Evolutionary conservation across 2,329 filamentous ascomycete species (phyloP).

Genomic region (Fusarium floridanum): DNA sequence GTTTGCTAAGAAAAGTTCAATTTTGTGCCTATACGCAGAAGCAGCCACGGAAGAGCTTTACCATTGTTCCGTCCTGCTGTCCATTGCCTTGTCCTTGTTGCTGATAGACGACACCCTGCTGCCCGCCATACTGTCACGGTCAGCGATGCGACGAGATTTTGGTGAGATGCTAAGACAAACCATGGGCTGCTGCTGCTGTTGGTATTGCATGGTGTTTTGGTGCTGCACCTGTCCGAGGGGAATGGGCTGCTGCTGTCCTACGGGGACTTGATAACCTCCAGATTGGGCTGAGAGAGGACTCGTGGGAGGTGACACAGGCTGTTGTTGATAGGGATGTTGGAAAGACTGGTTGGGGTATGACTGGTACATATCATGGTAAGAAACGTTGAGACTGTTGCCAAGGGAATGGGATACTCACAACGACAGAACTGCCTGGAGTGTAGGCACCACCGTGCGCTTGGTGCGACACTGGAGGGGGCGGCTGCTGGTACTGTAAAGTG

Average conservation of each 20-base stretch:
- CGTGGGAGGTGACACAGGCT: constrained; percentile 35
- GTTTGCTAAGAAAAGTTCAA: constrained; percentile 42
- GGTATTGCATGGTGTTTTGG: constrained; percentile 40
- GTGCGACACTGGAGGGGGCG: constrained; percentile 23
- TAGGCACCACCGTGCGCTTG: constrained; percentile 44
- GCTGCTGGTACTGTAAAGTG: constrained; percentile 28
- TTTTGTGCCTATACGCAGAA: constrained; percentile 45
- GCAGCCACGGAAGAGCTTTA: constrained; percentile 47
- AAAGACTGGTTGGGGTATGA: constrained; percentile 43
- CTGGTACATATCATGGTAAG: constrained; percentile 22
- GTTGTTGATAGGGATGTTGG: constrained; percentile 33
- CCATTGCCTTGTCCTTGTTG: constrained; percentile 38
- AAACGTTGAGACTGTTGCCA: neutral
- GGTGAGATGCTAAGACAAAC: constrained; percentile 9
- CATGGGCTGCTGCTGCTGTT: constrained; percentile 36
- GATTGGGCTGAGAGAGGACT: constrained; percentile 35
- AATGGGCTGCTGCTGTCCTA: constrained; percentile 24
- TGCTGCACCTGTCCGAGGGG: constrained; percentile 20
- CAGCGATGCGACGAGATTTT: neutral
- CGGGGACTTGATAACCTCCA: constrained; percentile 22
- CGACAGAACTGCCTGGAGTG: constrained; percentile 42
- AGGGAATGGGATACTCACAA: constrained; percentile 23
- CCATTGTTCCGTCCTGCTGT: constrained; percentile 44
- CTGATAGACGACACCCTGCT: constrained; percentile 38
- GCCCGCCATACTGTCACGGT: constrained; percentile 32